phyloP scores from a whole-genome alignment of 225 moss, liverwort and hornwort species.

The Ulota crispa region DNA sequence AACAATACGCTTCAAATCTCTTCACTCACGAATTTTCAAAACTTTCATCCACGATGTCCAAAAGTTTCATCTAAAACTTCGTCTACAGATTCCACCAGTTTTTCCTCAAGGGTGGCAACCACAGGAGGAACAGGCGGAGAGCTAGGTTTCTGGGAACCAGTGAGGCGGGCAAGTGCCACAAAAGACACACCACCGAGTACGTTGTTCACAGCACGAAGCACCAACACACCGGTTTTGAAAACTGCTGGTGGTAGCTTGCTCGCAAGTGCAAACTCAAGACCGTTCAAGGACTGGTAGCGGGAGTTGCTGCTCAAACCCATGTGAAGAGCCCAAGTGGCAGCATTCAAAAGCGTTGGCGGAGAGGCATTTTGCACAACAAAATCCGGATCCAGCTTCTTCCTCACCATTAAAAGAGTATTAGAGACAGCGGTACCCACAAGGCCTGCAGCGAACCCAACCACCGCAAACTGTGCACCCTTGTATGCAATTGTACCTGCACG shows the following conservation, averaged over 20 bases:
- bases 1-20: not conserved
- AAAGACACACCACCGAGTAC: constrained; percentile 81
- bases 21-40: not conserved
- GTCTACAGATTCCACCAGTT: constrained; percentile 27
- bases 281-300: constrained; percentile 83
- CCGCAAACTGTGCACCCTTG: constrained; percentile 83
- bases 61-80: constrained; percentile 31
- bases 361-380: constrained; percentile 68
- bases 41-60: constrained; percentile 29
- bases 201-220: constrained; percentile 82
- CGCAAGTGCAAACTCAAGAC: constrained; percentile 84
- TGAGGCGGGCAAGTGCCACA: constrained; percentile 75
- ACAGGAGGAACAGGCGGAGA: constrained; percentile 17
- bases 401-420: constrained; percentile 58
- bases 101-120: constrained; percentile 18
- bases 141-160: constrained; percentile 74
- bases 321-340: constrained; percentile 82
- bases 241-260: constrained; percentile 42
- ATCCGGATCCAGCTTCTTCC: constrained; percentile 80
- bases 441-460: constrained; percentile 81
- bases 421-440: constrained; percentile 77
- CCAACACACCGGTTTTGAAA: constrained; percentile 64
- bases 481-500: constrained; percentile 77
- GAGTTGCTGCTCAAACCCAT: constrained; percentile 91
- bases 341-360: constrained; percentile 74